Evolutionary conservation across 352 stramenopile genomes (phyloP), one percentile per base, ranked within the genome.

Genomic region (Phytophthora rubi): DNA sequence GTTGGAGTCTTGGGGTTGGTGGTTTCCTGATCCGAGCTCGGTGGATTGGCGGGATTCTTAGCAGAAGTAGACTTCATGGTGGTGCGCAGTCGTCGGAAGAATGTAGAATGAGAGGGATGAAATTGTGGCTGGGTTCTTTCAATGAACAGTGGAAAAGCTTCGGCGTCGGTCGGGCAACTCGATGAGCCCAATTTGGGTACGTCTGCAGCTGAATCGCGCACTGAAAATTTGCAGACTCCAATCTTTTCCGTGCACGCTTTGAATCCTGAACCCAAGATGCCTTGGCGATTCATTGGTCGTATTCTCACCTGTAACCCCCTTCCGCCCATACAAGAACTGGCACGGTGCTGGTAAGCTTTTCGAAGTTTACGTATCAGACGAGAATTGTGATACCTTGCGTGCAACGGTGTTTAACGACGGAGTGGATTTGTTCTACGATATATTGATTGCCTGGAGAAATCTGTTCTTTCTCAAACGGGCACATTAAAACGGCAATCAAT

Each of bases 321-420:
- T 59, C 23, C 9, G 16, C 3, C n/a, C 26, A 30, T 30, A 30
- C 26, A 4, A 30, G 26, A 30, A 30, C 6, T 59, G 53, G 33
- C 53, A n/a, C 16, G 16, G 32, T 3, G 28, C 30, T n/a, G 33
- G 33, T n/a, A 26, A 32, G 7, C 53, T 59, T 1, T 59, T 59
- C 32, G 53, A 59, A 48, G 53, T 48, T 28, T 59, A 59, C 5
- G 53, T 18, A 12, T 33, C 53, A 0, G 53, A 59, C n/a, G 8
- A 47, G n/a, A 47, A 59, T 9, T 9, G 53, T 33, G 53, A 47
- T 10, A 30, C 3, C 6, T 10, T 59, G 18, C 30, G 53, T 15
- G 33, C 53, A 16, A 59, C 53, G 2, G 33, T 59, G 2, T 59
- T 59, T 33, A 59, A 59, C 53, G 53, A 59, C 13, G 53, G 53